A percentile compares a stretch with the other conserved stretches of the same genome.
Evolutionary conservation across 208 protist species (phyloP).

Genomic region (Acanthamoeba culbertsoni): DNA sequence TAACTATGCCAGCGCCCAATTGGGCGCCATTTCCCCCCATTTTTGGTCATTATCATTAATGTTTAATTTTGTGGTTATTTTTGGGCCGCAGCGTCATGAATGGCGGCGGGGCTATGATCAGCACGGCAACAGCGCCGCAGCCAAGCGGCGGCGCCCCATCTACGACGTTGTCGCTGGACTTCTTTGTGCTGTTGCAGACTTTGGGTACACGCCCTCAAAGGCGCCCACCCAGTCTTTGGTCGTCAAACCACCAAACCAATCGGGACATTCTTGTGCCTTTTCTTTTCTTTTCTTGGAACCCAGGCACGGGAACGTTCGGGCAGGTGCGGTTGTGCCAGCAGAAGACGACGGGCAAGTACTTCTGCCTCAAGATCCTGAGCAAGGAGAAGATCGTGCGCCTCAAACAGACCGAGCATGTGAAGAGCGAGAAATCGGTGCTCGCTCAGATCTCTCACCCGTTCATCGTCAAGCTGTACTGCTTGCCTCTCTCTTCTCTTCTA

Average conservation of each 20-base stretch:
- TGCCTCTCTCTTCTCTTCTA: too few relatives aligned
- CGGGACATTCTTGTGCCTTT: too few relatives aligned
- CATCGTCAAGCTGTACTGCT: conserved; percentile 84
- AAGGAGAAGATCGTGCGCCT: conserved; percentile 83
- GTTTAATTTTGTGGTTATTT: not conserved
- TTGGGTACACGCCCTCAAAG: not conserved
- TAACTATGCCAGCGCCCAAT: too few relatives aligned
- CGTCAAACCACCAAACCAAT: too few relatives aligned
- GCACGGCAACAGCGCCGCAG: not conserved
- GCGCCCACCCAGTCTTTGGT: not conserved
- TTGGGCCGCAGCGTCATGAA: not conserved
- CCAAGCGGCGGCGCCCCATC: not conserved
- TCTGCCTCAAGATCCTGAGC: conserved; percentile 85
- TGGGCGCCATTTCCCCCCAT: not conserved
- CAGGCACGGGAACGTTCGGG: conserved; percentile 86
- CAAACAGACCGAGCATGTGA: conserved; percentile 89
- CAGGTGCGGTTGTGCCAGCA: conserved; percentile 79
- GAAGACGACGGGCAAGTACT: conserved; percentile 73
- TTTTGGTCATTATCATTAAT: not conserved
- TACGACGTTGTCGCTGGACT: conserved; percentile 39
- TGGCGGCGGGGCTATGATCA: not conserved
- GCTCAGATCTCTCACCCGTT: conserved; percentile 83
- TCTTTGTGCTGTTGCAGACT: conserved; percentile 45
- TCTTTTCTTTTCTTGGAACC: not conserved
- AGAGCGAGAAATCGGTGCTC: conserved; percentile 90